These are phyloP conservation scores for Skeletonema marinoi DNA, from an alignment of 108 stramenopile species.

Conservation along the genomic window DNA sequence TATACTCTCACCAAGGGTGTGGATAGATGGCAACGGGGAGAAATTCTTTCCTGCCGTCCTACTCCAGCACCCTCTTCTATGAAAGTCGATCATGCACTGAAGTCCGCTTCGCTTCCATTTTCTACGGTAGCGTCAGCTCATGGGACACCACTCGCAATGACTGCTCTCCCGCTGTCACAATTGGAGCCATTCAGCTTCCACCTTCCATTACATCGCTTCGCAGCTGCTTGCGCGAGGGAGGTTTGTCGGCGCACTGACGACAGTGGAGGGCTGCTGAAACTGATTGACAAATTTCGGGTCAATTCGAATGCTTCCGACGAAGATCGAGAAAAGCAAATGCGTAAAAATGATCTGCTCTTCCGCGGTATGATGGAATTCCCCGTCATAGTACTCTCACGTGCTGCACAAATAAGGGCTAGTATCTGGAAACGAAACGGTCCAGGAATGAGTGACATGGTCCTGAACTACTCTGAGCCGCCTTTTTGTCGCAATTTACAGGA, in stretches of 20 bases:
- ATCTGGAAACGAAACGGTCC: constrained; percentile 95
- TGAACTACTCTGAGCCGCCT: constrained; percentile 75
- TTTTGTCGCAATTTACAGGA: constrained; percentile 92
- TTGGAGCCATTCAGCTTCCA: constrained; percentile 87
- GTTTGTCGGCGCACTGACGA: constrained; percentile 60
- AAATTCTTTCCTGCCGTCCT: constrained; percentile 59
- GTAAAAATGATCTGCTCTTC: constrained; percentile 50
- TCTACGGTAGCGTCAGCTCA: constrained; percentile 63
- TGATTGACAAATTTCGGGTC: constrained; percentile 31
- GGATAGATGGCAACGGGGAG: constrained; percentile 65
- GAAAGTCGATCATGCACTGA: constrained; percentile 45
- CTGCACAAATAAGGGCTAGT: constrained; percentile 89
- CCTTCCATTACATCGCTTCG: constrained; percentile 88
- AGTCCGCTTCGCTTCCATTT: constrained; percentile 73
- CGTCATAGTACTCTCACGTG: constrained; percentile 62
- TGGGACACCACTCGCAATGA: constrained; percentile 67
- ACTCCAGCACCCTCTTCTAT: constrained; percentile 35
- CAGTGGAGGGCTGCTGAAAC: constrained; percentile 31
- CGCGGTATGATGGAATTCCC: constrained; percentile 86
- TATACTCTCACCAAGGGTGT: constrained; percentile 64
- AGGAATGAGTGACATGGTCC: constrained; percentile 81
- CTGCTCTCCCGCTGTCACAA: constrained; percentile 77
- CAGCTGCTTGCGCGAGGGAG: constrained; percentile 79
- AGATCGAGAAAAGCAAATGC: constrained; percentile 21
- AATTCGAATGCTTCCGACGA: constrained; percentile 10